These are phyloP conservation scores for Xylaria sp. DNA, from an alignment of 495 filamentous ascomycete genomes.

Conservation along the genomic window DNA sequence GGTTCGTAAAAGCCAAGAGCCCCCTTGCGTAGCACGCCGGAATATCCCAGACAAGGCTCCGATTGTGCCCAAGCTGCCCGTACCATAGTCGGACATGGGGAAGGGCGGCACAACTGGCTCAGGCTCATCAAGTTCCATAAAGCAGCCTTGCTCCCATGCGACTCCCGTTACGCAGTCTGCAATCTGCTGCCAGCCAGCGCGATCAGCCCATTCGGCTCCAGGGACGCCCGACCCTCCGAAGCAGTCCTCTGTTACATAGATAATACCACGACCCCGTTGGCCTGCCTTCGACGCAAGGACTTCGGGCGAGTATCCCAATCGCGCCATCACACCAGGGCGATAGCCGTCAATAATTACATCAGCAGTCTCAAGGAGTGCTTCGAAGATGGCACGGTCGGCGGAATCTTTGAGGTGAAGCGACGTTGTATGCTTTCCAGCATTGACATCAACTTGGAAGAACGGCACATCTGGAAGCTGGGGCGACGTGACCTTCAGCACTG, in stretches of 20 bases:
- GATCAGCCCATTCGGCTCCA: conserved; percentile 55
- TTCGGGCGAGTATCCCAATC: conserved; percentile 64
- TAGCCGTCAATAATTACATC: conserved; percentile 70
- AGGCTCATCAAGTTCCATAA: conserved; percentile 73
- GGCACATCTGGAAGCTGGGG: conserved; percentile 73
- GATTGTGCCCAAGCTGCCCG: conserved; percentile 69
- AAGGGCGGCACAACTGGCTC: conserved; percentile 81
- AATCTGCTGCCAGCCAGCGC: conserved; percentile 67
- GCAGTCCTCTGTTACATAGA: conserved; percentile 77
- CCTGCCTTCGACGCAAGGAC: conserved; percentile 55
- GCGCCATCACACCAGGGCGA: conserved; percentile 66
- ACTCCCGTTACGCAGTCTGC: conserved; percentile 60
- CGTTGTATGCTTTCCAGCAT: conserved; percentile 68
- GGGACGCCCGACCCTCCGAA: conserved; percentile 58
- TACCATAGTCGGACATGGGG: conserved; percentile 83
- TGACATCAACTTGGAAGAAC: conserved; percentile 82
- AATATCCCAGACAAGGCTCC: conserved; percentile 69
- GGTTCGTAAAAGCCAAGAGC: conserved; percentile 69
- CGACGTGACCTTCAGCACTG: conserved; percentile 74
- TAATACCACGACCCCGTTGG: conserved; percentile 64
- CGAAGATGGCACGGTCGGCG: conserved; percentile 60
- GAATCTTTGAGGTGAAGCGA: conserved; percentile 63
- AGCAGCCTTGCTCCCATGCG: conserved; percentile 75
- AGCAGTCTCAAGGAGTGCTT: conserved; percentile 61
- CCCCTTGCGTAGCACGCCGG: conserved; percentile 65